Evolutionary conservation across 768 basidiomycete species (phyloP).

Genomic region (Lactarius pseudohatsudake): DNA sequence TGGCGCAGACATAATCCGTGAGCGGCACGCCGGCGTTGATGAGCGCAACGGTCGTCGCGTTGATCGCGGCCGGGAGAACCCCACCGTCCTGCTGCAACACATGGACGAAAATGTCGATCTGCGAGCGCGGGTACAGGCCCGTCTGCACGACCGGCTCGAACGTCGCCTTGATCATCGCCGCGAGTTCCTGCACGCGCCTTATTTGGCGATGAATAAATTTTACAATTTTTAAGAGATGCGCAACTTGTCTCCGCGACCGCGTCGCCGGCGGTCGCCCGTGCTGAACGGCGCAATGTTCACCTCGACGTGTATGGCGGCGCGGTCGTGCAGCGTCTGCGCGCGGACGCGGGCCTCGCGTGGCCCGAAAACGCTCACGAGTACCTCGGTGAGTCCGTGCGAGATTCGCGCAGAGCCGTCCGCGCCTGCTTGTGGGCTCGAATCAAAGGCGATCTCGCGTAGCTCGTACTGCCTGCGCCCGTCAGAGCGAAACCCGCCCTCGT

Average conservation of each 20-base stretch:
- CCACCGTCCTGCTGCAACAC: conserved; percentile 94
- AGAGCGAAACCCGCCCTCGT: conserved; percentile 84
- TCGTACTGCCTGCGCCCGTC: conserved; percentile 94
- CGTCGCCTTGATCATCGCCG: conserved; percentile 84
- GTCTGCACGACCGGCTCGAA: conserved; percentile 96
- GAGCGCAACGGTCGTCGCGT: conserved; percentile 91
- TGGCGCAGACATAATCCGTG: conserved; percentile 86
- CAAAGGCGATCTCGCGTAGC: conserved; percentile 76
- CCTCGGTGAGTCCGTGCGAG: conserved; percentile 88
- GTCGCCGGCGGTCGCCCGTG: conserved; percentile 72
- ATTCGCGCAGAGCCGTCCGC: conserved; percentile 87
- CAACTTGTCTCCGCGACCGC: conserved; percentile 84
- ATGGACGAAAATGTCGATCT: conserved; percentile 93
- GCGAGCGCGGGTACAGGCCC: conserved; percentile 86
- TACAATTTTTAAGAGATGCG: no score
- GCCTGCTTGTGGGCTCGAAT: conserved; percentile 67
- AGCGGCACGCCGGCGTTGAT: conserved; percentile 89
- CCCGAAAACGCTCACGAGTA: conserved; percentile 86
- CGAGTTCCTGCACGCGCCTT: conserved; percentile 87
- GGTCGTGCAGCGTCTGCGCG: conserved; percentile 80
- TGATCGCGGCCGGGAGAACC: conserved; percentile 86
- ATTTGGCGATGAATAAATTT: conserved; percentile 5
- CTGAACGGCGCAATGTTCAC: conserved; percentile 87
- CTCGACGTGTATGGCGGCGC: conserved; percentile 87
- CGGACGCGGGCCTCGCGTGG: conserved; percentile 86